Conservation (phyloP, 2,329 filamentous ascomycete genomes). For the Sarocladium strictum region DNA sequence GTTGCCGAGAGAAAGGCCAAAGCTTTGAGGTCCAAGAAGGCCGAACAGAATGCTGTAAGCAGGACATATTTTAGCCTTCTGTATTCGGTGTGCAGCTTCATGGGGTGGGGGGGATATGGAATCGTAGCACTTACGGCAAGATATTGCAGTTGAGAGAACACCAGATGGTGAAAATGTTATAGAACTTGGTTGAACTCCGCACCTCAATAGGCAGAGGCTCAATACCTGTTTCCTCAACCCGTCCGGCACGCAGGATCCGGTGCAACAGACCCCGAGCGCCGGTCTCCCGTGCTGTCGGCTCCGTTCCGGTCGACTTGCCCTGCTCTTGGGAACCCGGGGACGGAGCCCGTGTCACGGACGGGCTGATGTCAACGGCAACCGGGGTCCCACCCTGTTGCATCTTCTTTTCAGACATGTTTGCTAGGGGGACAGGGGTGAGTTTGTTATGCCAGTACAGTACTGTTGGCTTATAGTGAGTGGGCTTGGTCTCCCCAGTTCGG, state of each 20-base stretch:
- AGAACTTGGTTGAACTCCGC: slow-evolving; percentile 32
- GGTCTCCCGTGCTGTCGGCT: neutral
- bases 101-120: too few species aligned
- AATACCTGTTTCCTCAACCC: slow-evolving; percentile 39
- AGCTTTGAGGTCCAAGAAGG: slow-evolving; percentile 57
- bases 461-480: neutral
- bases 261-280: neutral
- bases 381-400: slow-evolving; percentile 1
- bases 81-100: too few species aligned
- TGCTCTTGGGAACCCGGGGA: neutral
- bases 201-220: slow-evolving; percentile 36
- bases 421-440: neutral
- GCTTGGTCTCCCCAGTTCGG: too few species aligned
- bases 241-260: slow-evolving; percentile 26
- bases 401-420: neutral
- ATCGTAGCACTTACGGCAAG: slow-evolving; percentile 30
- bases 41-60: slow-evolving; percentile 52
- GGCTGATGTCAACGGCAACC: neutral
- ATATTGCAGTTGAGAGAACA: slow-evolving; percentile 44
- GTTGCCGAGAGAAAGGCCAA: slow-evolving; percentile 35
- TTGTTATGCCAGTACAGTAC: neutral
- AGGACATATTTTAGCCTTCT: neutral
- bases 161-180: slow-evolving; percentile 43
- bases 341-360: neutral
- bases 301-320: too few species aligned